Evolutionary conservation across 139 green algal species (phyloP), one percentile per base, ranked within the genome.

Genomic region (Diplosphaera chodatii): DNA sequence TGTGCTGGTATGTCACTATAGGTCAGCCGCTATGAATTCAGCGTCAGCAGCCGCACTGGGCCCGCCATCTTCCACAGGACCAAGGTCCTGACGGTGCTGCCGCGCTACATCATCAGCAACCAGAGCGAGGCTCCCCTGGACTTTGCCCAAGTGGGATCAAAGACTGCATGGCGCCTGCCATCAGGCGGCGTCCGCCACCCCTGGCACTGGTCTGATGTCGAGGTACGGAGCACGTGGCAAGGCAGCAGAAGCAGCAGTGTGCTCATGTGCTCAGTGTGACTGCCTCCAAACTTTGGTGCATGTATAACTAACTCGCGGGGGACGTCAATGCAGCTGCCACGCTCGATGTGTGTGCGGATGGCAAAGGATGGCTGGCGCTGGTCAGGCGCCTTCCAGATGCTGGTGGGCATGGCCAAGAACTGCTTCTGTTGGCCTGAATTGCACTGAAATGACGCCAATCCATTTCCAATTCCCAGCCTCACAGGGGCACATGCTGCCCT

Each of bases 371-470:
- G 29, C 3, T 77, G 64, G 72, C 77, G 71, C 23, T 85, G 71
- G 71, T 85, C 80, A 10, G 77, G 77, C 16, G 69, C 76, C 62
- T 82, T 85, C 64, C 33, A 76, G 74, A 68, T 79, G 32, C 56
- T 64, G 31, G n/a, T n/a, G n/a, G n/a, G n/a, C n/a, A n/a, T n/a
- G n/a, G n/a, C n/a, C n/a, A n/a, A n/a, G n/a, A n/a, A n/a, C n/a
- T n/a, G n/a, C n/a, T n/a, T n/a, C n/a, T n/a, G n/a, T n/a, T n/a
- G n/a, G n/a, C n/a, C n/a, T n/a, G n/a, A n/a, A n/a, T n/a, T n/a
- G n/a, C n/a, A n/a, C n/a, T n/a, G n/a, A n/a, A n/a, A n/a, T n/a
- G n/a, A n/a, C n/a, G n/a, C n/a, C n/a, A n/a, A n/a, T n/a, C n/a
- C n/a, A n/a, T n/a, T n/a, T n/a, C n/a, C n/a, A n/a, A n/a, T n/a